Base-by-base conservation (phyloP, 1,284 basidiomycete genomes). In the Apiotrichum gamsii region DNA sequence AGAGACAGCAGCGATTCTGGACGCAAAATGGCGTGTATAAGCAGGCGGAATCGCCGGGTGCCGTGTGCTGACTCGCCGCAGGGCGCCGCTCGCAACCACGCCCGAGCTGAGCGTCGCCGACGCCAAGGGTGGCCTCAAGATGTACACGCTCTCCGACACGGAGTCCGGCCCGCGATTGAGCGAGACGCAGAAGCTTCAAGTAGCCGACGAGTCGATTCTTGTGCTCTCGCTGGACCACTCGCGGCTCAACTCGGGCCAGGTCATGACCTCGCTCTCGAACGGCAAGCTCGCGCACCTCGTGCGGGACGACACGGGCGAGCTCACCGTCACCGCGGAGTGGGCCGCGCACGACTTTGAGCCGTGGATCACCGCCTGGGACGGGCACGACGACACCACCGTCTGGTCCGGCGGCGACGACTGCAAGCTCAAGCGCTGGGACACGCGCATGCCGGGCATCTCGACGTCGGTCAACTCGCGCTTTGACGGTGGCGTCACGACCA, bases 331-430 rank as follows among this genome's bases (percentile, higher is more conserved):
- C 2, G 66, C 78, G 15, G 75, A 74, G 2, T 98, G 94, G 93
- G 74, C 80, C 9, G 94, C 89, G 5, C 95, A 98, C 65, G 89
- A 91, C 51, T 84, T 82, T 61, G 95, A 98, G 67, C 87, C 94
- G 0, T 99, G 95, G 95, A 83, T 90, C 39, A 82, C 84, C 0
- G 83, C 87, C 0, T 98, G 88, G 82, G 82, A 96, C 64, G 84
- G 85, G 57, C 91, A 87, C 84, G 73, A 88, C 51, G 72, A 76
- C 0, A 81, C 82, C 57, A 69, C 85, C 14, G 76, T 94, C 3
- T 96, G 90, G 75, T 91, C 89, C 14, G 91, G 94, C 5, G 94
- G 95, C 0, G 95, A 99, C 64, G 95, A 99, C 67, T 76, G 90
- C 21, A 84, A 79, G 53, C 72, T 97, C 59, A 94, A 91, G 70